Conservation (phyloP, 2,329 filamentous ascomycete species). For the Pleurostoma richardsiae region DNA sequence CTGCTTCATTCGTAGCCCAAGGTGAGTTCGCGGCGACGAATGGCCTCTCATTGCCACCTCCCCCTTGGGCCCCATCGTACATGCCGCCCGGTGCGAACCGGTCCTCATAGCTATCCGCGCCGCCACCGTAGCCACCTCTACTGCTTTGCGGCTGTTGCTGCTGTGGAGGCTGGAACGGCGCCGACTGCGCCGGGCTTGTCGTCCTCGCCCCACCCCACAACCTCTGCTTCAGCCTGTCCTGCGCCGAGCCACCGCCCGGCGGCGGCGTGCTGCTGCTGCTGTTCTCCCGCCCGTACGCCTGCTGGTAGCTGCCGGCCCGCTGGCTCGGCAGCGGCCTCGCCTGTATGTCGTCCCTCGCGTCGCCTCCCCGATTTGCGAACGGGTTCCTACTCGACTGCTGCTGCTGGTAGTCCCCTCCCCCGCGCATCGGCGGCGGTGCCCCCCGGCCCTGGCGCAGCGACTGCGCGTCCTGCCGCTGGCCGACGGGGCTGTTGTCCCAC, state of each 20-base stretch:
- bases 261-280: constrained; percentile 20
- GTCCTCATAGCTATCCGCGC: constrained; percentile 34
- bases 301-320: constrained; percentile 70
- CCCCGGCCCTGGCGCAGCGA: constrained; percentile 36
- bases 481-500: constrained; percentile 45
- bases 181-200: constrained; percentile 44
- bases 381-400: constrained; percentile 16
- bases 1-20: constrained; percentile 37
- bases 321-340: constrained; percentile 67
- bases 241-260: constrained; percentile 53
- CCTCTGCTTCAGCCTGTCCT: constrained; percentile 76
- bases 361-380: constrained; percentile 17
- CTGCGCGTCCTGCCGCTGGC: constrained; percentile 21
- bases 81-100: constrained; percentile 39
- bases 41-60: constrained; percentile 26
- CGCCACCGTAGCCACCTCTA: constrained; percentile 10
- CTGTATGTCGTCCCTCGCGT: constrained; percentile 29
- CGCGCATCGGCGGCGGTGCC: constrained; percentile 21
- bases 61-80: constrained; percentile 31
- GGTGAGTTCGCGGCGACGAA: constrained; percentile 41
- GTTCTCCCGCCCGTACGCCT: constrained; percentile 18
- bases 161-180: constrained; percentile 42
- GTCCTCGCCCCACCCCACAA: constrained; percentile 60
- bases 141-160: constrained; percentile 15
- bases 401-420: constrained; percentile 12